Base-by-base conservation (phyloP, 2,329 filamentous ascomycete species). In the Helicocarpus griseus region DNA sequence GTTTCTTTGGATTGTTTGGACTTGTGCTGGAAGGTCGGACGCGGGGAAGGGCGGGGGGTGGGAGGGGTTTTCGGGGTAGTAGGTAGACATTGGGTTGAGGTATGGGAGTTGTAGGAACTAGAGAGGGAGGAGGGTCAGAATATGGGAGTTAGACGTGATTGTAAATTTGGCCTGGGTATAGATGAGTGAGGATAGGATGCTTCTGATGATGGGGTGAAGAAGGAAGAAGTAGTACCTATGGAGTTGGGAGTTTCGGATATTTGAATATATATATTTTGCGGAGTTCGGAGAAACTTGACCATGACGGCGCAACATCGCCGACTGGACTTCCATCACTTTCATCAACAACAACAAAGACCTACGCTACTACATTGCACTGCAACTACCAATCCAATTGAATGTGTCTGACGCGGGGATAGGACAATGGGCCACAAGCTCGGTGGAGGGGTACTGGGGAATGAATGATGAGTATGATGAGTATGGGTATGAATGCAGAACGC, bases 21-120 rank as follows among this genome's bases (percentile, higher is more conserved):
- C 65, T 56, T 73, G 72, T 14, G 71, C 59, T 29, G 73, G 67
- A 49, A 85, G 76, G 17, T 73, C 65, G 49, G 72, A 72, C 40
- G 45, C 77, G 68, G 53, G 73, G 70, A 66, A 83, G 80, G 38
- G 74, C 61, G 55, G 76, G 73, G 50, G 77, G 67, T 28, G 77
- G 73, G 29, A 80, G 80, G 8, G 80, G 71, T 80, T 83, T 83
- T 55, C 33, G 54, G 41, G 21, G 62, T 29, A 21, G n/a, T 11
- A 17, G n/a, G 14, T 35, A n/a, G 43, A 45, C 28, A 45, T 45
- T 29, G 24, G 5, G 17, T 2, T 3, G 6, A 6, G 31, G n/a
- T 9, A 14, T 11, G 13, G 19, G 22, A 26, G 14, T 38, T 26
- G 26, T 14, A 13, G 28, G 22, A 31, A n/a, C 24, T 31, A 7